Conservation (phyloP, 2,329 filamentous ascomycete species). For the Talaromyces sp. region DNA sequence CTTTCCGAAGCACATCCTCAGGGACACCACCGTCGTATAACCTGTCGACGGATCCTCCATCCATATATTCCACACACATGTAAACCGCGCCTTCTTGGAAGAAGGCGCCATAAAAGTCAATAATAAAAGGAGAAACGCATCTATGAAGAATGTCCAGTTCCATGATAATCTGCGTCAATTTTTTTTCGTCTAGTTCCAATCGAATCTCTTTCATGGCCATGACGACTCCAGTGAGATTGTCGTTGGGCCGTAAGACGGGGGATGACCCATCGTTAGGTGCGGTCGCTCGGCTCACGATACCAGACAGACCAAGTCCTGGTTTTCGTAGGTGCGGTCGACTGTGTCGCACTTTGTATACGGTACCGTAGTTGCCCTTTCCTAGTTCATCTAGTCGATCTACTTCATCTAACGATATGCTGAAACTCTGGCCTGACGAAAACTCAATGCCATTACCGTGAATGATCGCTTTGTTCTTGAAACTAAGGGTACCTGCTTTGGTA, state of each 20-base stretch:
- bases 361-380: constrained; percentile 97
- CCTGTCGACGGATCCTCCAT: constrained; percentile 96
- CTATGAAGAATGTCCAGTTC: constrained; percentile 94
- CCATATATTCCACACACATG: constrained; percentile 99
- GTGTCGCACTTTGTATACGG: constrained; percentile 94
- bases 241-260: constrained; percentile 21
- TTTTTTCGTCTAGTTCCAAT: constrained; percentile 90
- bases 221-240: constrained; percentile 59
- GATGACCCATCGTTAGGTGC: constrained; percentile 20
- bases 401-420: constrained; percentile 92
- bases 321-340: constrained; percentile 64
- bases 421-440: constrained; percentile 83
- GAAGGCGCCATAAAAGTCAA: constrained; percentile 98
- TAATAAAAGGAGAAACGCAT: constrained; percentile 91
- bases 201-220: constrained; percentile 99
- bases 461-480: constrained; percentile 87
- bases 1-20: constrained; percentile 82
- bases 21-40: constrained; percentile 87
- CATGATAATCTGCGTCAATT: constrained; percentile 96
- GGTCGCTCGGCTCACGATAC: constrained; percentile 50
- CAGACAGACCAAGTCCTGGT: constrained; percentile 58
- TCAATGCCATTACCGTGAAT: constrained; percentile 88
- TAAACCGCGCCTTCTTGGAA: constrained; percentile 99
- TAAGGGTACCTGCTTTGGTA: constrained; percentile 83
- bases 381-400: constrained; percentile 90